phyloP scores from a whole-genome alignment of 1,284 basidiomycete species.

The Ganoderma lucidum region DNA sequence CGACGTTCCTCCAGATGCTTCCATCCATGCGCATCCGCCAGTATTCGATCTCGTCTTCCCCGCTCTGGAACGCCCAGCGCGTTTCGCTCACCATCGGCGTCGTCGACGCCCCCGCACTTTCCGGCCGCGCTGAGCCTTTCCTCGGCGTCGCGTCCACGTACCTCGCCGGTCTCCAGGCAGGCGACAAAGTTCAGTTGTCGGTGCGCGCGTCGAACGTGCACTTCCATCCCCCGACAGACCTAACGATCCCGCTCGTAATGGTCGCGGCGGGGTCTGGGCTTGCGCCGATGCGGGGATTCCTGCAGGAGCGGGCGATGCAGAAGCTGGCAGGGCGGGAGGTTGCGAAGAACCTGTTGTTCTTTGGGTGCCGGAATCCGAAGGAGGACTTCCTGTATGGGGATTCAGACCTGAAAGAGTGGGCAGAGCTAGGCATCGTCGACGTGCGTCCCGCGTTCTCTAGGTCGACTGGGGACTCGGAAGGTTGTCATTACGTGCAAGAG shows the following conservation, averaged over 20 bases:
- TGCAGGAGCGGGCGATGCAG: conserved; percentile 60
- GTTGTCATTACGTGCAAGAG: conserved; percentile 58
- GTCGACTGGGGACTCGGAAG: conserved; percentile 43
- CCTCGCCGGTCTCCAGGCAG: conserved; percentile 50
- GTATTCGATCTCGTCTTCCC: conserved; percentile 63
- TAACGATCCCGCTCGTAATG: conserved; percentile 53
- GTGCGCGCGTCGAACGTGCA: conserved; percentile 49
- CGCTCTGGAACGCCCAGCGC: conserved; percentile 51
- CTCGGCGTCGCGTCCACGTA: conserved; percentile 59
- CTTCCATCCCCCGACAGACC: conserved; percentile 57
- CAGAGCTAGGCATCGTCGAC: conserved; percentile 52
- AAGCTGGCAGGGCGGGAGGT: conserved; percentile 52
- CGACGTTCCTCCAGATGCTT: conserved; percentile 51
- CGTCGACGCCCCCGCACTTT: conserved; percentile 46
- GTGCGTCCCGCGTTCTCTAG: conserved; percentile 58
- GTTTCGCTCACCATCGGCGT: conserved; percentile 58
- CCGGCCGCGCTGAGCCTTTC: conserved; percentile 45
- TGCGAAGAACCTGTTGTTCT: conserved; percentile 54
- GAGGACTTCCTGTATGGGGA: conserved; percentile 54
- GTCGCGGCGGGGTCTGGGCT: conserved; percentile 58
- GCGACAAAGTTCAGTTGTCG: conserved; percentile 53
- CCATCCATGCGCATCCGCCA: conserved; percentile 58
- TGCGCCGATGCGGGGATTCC: conserved; percentile 62
- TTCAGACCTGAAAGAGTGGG: conserved; percentile 53
- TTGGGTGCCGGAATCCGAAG: conserved; percentile 53